Evolutionary conservation across 345 rosid genomes (phyloP).

Genomic region (Linum usitatissimum): DNA sequence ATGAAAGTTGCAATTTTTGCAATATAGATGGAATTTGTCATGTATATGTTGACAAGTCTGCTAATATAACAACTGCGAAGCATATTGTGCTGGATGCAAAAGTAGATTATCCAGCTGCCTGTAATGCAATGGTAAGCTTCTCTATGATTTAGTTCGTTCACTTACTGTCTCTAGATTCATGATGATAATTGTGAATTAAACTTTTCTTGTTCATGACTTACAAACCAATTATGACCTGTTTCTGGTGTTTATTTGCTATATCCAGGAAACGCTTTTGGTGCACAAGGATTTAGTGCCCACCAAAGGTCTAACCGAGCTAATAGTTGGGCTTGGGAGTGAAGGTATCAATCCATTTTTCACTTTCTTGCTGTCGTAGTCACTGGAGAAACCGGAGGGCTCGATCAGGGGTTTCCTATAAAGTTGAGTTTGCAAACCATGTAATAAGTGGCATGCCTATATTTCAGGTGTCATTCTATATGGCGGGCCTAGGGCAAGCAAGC

Average conservation of each 20-base stretch:
- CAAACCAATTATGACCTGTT: background rate
- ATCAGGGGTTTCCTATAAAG: too few relatives aligned
- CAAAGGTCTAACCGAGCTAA: slow-evolving; percentile 45
- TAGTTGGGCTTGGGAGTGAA: slow-evolving; percentile 44
- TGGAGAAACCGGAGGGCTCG: too few relatives aligned
- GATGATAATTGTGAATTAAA: background rate
- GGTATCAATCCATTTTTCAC: slow-evolving; percentile 26
- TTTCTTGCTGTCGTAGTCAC: too few relatives aligned
- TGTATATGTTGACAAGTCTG: slow-evolving; percentile 79
- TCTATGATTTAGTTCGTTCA: slow-evolving; percentile 5
- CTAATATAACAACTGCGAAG: slow-evolving; percentile 72
- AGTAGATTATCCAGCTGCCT: slow-evolving; percentile 92
- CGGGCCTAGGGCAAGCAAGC: slow-evolving; percentile 61
- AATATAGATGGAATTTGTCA: slow-evolving; percentile 92
- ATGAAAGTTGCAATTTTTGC: slow-evolving; percentile 6
- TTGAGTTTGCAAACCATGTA: too few relatives aligned
- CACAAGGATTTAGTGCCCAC: slow-evolving; percentile 68
- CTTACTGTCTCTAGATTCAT: slow-evolving; percentile 1
- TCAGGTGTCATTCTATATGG: slow-evolving; percentile 73
- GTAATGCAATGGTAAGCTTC: slow-evolving; percentile 79
- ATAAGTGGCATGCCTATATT: background rate
- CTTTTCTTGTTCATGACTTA: background rate
- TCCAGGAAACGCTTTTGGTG: slow-evolving; percentile 91
- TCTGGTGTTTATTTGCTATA: slow-evolving; percentile 1
- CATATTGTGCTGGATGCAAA: slow-evolving; percentile 80